phyloP scores from a whole-genome alignment of 2,329 filamentous ascomycete species.

The Bimuria novae-zelandiae region DNA sequence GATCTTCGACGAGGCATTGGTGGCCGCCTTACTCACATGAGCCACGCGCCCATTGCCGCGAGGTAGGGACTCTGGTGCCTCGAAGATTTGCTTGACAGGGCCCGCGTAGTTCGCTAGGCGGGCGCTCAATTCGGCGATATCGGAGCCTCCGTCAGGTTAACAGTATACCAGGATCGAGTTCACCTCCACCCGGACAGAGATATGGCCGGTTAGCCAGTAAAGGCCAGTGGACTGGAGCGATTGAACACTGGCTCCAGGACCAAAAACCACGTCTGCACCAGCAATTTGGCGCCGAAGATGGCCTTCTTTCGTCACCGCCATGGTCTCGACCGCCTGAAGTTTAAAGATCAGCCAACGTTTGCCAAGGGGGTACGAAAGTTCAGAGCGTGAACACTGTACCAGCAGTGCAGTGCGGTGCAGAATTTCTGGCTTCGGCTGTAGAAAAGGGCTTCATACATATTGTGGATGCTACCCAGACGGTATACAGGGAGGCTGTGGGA shows the following conservation, averaged over 20 bases:
- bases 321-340: no score
- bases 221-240: conserved; percentile 3
- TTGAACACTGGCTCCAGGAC: conserved; percentile 8
- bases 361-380: no score
- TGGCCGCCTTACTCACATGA: not conserved
- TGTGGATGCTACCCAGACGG: no score
- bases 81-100: not conserved
- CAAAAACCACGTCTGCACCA: conserved; percentile 7
- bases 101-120: not conserved
- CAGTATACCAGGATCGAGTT: conserved; percentile 14
- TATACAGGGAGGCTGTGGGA: no score
- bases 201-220: conserved; percentile 7
- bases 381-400: no score
- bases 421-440: no score
- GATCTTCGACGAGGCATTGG: no score
- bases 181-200: conserved; percentile 13
- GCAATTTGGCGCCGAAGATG: conserved; percentile 8
- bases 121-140: not conserved
- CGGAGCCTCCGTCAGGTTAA: not conserved
- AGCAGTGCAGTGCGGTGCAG: no score
- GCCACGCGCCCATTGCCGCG: not conserved
- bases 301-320: not conserved
- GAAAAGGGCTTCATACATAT: no score
- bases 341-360: no score
- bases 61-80: not conserved